Conservation (phyloP, 306 rosid genomes). For the Begonia loranthoides region DNA sequence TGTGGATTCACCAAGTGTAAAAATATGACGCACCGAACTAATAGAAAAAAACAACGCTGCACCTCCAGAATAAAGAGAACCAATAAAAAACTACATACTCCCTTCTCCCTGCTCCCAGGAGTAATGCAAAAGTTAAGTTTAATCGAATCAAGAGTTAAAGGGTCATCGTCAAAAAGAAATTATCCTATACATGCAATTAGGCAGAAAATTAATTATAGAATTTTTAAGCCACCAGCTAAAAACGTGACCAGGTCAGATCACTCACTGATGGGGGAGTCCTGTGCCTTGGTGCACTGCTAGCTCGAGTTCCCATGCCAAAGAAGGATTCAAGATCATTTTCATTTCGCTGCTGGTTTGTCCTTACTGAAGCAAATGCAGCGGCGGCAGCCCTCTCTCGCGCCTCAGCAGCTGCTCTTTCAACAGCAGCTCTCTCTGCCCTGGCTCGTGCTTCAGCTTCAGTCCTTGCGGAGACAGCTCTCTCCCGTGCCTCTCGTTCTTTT, state of each 20-base stretch:
- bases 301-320: constrained; percentile 35
- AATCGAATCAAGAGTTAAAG: too few relatives aligned
- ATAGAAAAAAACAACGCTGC: too few relatives aligned
- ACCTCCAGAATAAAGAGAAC: too few relatives aligned
- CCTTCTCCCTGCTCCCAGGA: too few relatives aligned
- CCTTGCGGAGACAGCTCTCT: constrained; percentile 45
- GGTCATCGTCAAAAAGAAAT: too few relatives aligned
- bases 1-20: too few relatives aligned
- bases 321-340: constrained; percentile 71
- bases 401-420: constrained; percentile 64
- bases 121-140: too few relatives aligned
- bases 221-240: background rate
- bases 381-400: constrained; percentile 70
- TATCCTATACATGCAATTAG: too few relatives aligned
- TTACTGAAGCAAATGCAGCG: constrained; percentile 45
- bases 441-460: constrained; percentile 32
- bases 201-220: background rate
- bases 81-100: too few relatives aligned
- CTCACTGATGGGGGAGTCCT: constrained; percentile 50
- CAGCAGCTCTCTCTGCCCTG: constrained; percentile 37
- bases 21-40: too few relatives aligned
- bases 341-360: constrained; percentile 55
- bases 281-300: constrained; percentile 78
- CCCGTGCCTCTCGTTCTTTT: constrained; percentile 27
- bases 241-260: constrained; percentile 14